A percentile compares a stretch with the other conserved stretches of the same genome.
These are phyloP conservation scores for Chamaecyparis obtusa DNA, from an alignment of 75 land plant genomes.

Conservation along the genomic window DNA sequence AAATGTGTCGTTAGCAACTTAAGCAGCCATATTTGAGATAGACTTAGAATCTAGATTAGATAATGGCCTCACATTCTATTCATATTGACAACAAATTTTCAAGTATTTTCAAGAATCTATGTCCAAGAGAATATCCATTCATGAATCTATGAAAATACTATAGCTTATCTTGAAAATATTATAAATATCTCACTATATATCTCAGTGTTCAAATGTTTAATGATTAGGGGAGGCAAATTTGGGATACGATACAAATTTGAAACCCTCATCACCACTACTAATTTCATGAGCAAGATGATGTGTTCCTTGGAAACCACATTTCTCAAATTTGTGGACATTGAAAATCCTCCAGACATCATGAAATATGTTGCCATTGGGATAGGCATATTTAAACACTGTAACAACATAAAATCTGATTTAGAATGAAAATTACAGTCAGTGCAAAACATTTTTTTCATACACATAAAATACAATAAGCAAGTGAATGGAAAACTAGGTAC, in stretches of 20 bases:
- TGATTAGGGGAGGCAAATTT: too few species aligned
- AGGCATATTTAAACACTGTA: slow-evolving; percentile 60
- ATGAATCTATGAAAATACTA: too few species aligned
- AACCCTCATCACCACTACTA: slow-evolving; percentile 44
- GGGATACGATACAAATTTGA: slow-evolving; percentile 35
- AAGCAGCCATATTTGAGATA: not conserved
- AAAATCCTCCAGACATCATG: slow-evolving; percentile 59
- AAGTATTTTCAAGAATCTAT: too few species aligned
- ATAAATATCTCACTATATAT: too few species aligned
- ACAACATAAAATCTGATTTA: too few species aligned
- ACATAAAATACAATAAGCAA: not conserved
- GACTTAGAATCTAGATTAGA: not conserved
- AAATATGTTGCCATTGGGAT: slow-evolving; percentile 27
- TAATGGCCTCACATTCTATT: slow-evolving; percentile 49
- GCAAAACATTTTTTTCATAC: too few species aligned
- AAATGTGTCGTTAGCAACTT: not conserved
- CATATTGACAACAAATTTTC: too few species aligned
- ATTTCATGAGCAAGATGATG: slow-evolving; percentile 28
- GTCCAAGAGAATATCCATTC: too few species aligned
- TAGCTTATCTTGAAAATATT: too few species aligned
- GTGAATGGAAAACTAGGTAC: slow-evolving; percentile 17
- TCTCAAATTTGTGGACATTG: slow-evolving; percentile 22
- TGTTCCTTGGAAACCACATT: slow-evolving; percentile 40
- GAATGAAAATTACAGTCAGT: too few species aligned
- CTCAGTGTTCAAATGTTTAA: too few species aligned